These are phyloP conservation scores for Aspergillus affinis DNA, from an alignment of 495 filamentous ascomycete species.

Conservation along the genomic window DNA sequence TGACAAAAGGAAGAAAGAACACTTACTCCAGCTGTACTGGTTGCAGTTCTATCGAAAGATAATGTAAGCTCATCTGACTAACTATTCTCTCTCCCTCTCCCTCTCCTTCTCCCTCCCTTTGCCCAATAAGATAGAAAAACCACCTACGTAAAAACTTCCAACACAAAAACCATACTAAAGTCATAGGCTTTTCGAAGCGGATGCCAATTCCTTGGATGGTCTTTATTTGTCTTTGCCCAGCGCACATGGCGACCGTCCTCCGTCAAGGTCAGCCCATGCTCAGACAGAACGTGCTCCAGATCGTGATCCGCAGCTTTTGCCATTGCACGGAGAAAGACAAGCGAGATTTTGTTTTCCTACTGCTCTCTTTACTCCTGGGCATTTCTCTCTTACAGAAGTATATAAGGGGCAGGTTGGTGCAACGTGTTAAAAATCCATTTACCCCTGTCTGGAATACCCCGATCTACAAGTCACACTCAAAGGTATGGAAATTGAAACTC, in stretches of 20 bases:
- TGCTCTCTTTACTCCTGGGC: no score
- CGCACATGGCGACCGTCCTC: constrained; percentile 18
- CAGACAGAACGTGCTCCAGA: neutral
- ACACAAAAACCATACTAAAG: constrained; percentile 20
- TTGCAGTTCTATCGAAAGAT: constrained; percentile 22
- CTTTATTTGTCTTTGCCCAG: constrained; percentile 19
- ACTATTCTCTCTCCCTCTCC: no score
- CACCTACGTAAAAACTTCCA: constrained; percentile 29
- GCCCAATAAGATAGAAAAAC: neutral
- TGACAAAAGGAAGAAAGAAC: neutral
- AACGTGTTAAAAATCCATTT: no score
- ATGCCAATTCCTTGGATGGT: constrained; percentile 30
- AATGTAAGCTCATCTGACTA: neutral
- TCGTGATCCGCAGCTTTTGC: no score
- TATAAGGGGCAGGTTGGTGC: no score
- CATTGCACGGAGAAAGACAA: no score
- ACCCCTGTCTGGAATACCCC: no score
- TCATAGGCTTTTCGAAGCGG: constrained; percentile 21
- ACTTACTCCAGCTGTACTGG: constrained; percentile 30
- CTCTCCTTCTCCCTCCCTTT: no score
- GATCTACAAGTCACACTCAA: no score
- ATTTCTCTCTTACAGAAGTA: no score
- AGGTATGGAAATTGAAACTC: no score
- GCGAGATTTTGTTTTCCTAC: no score
- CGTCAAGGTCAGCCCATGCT: constrained; percentile 18